These are phyloP conservation scores for Acrocalymma vagum DNA, from an alignment of 2,329 filamentous ascomycete species.

Conservation along the genomic window DNA sequence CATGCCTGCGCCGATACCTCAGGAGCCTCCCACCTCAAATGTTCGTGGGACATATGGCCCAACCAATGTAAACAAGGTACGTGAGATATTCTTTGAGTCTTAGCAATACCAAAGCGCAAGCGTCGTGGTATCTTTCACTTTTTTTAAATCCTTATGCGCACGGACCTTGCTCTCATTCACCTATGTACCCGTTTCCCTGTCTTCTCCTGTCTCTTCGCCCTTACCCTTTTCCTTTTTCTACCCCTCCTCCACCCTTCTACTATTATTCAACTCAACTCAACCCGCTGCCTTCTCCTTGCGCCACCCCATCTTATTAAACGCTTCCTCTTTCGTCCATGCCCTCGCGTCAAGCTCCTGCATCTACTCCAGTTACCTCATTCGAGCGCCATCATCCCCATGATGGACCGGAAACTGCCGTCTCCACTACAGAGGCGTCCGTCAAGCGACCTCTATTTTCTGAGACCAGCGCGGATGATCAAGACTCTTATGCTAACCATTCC, in stretches of 20 bases:
- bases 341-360: slow-evolving; percentile 12
- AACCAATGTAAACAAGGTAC: slow-evolving; percentile 41
- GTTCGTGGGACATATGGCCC: slow-evolving; percentile 39
- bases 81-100: slow-evolving; percentile 12
- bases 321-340: slow-evolving; percentile 1
- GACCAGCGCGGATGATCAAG: neutral
- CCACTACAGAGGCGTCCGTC: neutral
- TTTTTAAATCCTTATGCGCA: too few species aligned
- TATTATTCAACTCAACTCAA: too few species aligned
- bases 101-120: neutral
- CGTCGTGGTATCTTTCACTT: slow-evolving; percentile 2
- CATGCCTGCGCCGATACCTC: slow-evolving; percentile 39
- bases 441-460: too few species aligned
- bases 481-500: slow-evolving; percentile 18
- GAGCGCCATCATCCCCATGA: neutral
- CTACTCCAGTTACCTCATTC: slow-evolving; percentile 2
- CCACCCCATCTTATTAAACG: too few species aligned
- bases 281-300: neutral
- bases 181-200: too few species aligned
- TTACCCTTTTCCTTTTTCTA: too few species aligned
- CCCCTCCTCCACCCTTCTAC: too few species aligned
- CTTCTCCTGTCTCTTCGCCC: too few species aligned
- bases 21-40: slow-evolving; percentile 44
- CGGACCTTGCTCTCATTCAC: too few species aligned
- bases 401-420: neutral